These are phyloP conservation scores for Xanthoconium stramineum DNA, from an alignment of 768 basidiomycete genomes.

Conservation along the genomic window DNA sequence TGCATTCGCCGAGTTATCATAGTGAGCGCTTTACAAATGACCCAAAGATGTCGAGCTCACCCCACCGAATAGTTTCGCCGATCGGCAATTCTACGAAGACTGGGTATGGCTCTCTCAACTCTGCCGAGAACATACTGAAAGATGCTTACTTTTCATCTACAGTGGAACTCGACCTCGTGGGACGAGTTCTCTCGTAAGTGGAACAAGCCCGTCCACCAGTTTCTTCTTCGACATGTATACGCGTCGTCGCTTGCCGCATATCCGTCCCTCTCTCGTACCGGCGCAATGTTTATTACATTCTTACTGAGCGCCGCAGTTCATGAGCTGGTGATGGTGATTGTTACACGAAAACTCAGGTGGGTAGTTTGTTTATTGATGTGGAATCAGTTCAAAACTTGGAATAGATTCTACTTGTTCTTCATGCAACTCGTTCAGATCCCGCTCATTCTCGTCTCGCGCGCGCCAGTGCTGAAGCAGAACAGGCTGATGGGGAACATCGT, in stretches of 20 bases:
- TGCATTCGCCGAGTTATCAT: conserved; percentile 89
- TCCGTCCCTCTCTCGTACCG: conserved; percentile 59
- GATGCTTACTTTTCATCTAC: not conserved
- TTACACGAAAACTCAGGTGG: conserved; percentile 86
- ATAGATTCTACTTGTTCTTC: conserved; percentile 81
- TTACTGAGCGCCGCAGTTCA: conserved; percentile 85
- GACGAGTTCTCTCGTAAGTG: conserved; percentile 98
- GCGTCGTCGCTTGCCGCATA: conserved; percentile 80
- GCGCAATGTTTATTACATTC: conserved; percentile 94
- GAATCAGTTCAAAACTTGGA: not conserved
- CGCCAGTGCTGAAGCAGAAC: conserved; percentile 76
- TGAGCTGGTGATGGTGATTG: conserved; percentile 95
- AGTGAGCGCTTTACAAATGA: conserved; percentile 44
- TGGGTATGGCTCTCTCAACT: conserved; percentile 54
- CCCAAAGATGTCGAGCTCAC: conserved; percentile 1
- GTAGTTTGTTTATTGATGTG: conserved; percentile 19
- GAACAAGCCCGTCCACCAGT: conserved; percentile 96
- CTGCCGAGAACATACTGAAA: not conserved
- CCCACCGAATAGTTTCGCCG: conserved; percentile 69
- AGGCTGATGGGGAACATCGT: conserved; percentile 79
- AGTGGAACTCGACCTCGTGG: conserved; percentile 98
- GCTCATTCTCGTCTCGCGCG: conserved; percentile 76
- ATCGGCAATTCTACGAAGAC: conserved; percentile 96
- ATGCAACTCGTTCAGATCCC: conserved; percentile 90
- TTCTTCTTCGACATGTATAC: conserved; percentile 94